Conservation (phyloP, 2,329 filamentous ascomycete genomes). For the Tothia fuscella region DNA sequence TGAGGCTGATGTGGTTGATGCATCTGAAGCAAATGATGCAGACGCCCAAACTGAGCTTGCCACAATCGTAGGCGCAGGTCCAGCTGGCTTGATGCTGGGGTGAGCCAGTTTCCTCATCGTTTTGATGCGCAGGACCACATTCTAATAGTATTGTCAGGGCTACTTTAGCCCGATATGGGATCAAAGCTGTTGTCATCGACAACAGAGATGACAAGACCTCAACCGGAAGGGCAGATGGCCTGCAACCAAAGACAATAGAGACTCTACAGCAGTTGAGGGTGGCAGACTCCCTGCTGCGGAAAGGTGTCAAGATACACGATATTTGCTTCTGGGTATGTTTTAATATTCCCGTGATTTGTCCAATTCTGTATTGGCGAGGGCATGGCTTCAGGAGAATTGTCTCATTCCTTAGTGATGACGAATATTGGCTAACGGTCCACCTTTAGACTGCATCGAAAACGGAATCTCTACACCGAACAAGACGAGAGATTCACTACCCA, state of each 20-base stretch:
- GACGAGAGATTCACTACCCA: constrained; percentile 50
- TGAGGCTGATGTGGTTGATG: not conserved
- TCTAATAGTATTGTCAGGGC: constrained; percentile 26
- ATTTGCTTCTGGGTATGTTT: constrained; percentile 57
- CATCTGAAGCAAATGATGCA: not conserved
- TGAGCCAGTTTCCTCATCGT: constrained; percentile 17
- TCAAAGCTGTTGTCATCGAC: constrained; percentile 54
- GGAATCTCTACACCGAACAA: constrained; percentile 44
- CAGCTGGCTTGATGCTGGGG: constrained; percentile 33
- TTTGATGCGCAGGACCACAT: not conserved
- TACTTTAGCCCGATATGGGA: constrained; percentile 52
- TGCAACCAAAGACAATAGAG: constrained; percentile 70
- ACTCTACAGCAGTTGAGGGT: constrained; percentile 61
- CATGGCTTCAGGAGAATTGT: too few species aligned
- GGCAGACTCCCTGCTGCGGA: constrained; percentile 51
- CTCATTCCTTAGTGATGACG: not conserved
- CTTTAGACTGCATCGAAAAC: constrained; percentile 26
- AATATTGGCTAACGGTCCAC: not conserved
- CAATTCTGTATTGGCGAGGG: not conserved
- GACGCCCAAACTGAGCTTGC: constrained; percentile 1
- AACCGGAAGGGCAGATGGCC: constrained; percentile 57
- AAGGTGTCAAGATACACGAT: constrained; percentile 60
- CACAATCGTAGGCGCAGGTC: constrained; percentile 30
- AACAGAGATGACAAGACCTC: constrained; percentile 56
- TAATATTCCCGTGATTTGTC: not conserved